Evolutionary conservation across 2,329 filamentous ascomycete species (phyloP).

Genomic region (Clathrospora elynae): DNA sequence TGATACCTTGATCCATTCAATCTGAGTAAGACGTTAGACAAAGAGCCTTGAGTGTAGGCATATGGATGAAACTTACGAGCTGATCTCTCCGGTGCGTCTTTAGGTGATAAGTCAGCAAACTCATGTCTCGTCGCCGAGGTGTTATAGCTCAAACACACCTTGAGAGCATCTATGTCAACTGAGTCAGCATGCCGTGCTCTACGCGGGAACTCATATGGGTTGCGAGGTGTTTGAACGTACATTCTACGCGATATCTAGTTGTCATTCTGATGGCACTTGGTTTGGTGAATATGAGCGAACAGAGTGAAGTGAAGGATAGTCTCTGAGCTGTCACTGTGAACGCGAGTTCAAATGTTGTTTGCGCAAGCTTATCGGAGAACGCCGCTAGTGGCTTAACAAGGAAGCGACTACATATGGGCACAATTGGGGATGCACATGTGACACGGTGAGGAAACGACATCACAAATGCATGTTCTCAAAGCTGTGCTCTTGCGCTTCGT

Average conservation of each 20-base stretch:
- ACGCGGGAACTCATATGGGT: not conserved
- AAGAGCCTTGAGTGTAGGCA: not conserved
- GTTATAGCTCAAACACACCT: constrained; percentile 53
- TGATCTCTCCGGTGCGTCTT: constrained; percentile 92
- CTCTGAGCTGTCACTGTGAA: constrained; percentile 26
- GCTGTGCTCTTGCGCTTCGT: too few species aligned
- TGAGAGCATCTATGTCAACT: constrained; percentile 62
- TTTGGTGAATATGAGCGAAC: constrained; percentile 1
- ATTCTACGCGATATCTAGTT: constrained; percentile 50
- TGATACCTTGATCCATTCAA: constrained; percentile 87
- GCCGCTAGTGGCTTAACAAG: constrained; percentile 31
- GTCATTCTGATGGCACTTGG: constrained; percentile 40
- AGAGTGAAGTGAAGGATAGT: constrained; percentile 13
- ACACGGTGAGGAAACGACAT: too few species aligned
- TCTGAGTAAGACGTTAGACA: constrained; percentile 46
- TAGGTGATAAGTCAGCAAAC: constrained; percentile 16
- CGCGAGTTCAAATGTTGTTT: constrained; percentile 21
- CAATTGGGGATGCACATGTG: constrained; percentile 23
- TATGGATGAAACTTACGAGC: constrained; percentile 68
- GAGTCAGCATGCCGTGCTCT: constrained; percentile 21
- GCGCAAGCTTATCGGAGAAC: constrained; percentile 33
- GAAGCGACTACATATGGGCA: too few species aligned
- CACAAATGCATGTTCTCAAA: too few species aligned
- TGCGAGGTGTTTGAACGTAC: constrained; percentile 2
- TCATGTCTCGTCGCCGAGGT: not conserved